Evolutionary conservation across 2,329 filamentous ascomycete species (phyloP), one percentile per base, ranked within the genome.

Genomic region (Ustilaginoidea virens): DNA sequence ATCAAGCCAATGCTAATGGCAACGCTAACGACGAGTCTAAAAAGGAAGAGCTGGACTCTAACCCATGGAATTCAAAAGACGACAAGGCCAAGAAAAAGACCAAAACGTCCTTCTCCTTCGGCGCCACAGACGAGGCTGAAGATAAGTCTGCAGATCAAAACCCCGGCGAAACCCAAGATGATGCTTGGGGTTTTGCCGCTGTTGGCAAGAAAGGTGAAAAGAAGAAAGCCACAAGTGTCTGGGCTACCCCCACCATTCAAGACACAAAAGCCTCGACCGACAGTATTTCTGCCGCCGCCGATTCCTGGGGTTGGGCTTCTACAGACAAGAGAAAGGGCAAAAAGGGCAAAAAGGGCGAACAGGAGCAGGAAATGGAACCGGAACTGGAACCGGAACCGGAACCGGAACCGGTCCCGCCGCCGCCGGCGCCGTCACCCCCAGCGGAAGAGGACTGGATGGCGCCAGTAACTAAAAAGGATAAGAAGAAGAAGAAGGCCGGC

Each of bases 81-180:
- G 42, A 49, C 5, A 69, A 68, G 36, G 45, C 63, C n/a, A 70
- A 66, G 45, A 69, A 65, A 41, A 64, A 65, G 46, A 53, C 42
- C 18, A 60, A 56, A 28, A 46, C 52, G 1, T 48, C 45, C 5
- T 55, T 66, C 32, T 48, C 54, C n/a, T 69, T 71, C 34, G 63
- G 61, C 14, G 42, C 48, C n/a, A 41, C 62, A 14, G 62, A 55
- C 31, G 55, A 55, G 9, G 19, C 30, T n/a, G 50, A 57, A 24
- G 56, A 56, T 16, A 53, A 54, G 28, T 33, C 40, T 22, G 51
- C 53, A 28, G 20, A 36, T 47, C 18, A 53, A 54, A 29, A 51
- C 54, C 25, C 49, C n/a, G 23, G 19, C 4, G 29, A 31, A 23
- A 9, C 54, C 27, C 44, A 46, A 23, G 43, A 48, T 2, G 51